A percentile compares a stretch with the other conserved stretches of the same genome.
These are phyloP conservation scores for Botrytis deweyae DNA, from an alignment of 2,329 filamentous ascomycete species.

Conservation along the genomic window DNA sequence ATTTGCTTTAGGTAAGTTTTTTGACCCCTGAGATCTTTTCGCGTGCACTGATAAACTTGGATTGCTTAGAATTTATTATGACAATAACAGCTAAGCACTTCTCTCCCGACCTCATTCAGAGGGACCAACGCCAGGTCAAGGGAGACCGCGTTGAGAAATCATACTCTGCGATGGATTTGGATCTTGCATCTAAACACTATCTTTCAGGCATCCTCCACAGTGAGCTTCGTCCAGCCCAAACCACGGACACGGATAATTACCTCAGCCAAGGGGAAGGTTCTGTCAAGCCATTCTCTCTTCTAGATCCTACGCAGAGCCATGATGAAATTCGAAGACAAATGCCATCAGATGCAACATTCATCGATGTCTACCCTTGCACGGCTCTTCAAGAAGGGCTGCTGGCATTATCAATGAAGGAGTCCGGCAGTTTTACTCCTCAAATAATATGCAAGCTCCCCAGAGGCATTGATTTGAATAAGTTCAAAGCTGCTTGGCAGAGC, in stretches of 20 bases:
- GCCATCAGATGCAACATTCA: neutral
- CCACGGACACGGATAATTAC: neutral
- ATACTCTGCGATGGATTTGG: neutral
- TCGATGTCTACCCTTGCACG: constrained; percentile 42
- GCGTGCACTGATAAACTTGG: neutral
- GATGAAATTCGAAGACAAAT: constrained; percentile 17
- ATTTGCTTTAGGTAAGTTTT: neutral
- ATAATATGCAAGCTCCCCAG: constrained; percentile 27
- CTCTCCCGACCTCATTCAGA: neutral
- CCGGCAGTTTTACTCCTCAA: constrained; percentile 40
- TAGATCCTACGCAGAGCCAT: neutral
- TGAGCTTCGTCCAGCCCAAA: neutral
- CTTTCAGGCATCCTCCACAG: neutral
- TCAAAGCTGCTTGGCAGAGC: constrained; percentile 36
- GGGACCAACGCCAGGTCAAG: neutral
- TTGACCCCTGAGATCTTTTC: neutral
- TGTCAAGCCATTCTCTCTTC: constrained; percentile 12
- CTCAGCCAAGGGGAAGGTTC: neutral
- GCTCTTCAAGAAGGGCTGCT: constrained; percentile 43
- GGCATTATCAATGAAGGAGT: constrained; percentile 38
- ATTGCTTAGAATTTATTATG: neutral
- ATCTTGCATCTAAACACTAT: constrained; percentile 7
- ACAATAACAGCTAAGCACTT: neutral
- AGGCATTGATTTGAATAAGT: constrained; percentile 27
- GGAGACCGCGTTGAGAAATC: neutral